Conservation (phyloP, 2,329 filamentous ascomycete genomes). For the Chaetomium globosum region DNA sequence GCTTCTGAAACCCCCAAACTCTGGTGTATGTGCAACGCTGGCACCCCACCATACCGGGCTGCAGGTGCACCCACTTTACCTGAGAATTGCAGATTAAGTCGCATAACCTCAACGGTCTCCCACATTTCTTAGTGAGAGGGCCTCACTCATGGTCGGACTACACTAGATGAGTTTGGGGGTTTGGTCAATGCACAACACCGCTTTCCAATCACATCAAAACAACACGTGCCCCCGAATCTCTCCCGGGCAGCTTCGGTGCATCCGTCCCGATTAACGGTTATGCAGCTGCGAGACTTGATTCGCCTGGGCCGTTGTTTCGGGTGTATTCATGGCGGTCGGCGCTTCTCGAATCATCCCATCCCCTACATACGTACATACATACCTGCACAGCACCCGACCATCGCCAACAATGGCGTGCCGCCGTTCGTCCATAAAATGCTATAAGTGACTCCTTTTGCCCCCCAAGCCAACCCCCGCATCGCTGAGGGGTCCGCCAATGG, state of each 20-base stretch:
- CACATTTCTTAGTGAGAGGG: conserved; percentile 8
- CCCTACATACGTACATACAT: no score
- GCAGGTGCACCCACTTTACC: conserved; percentile 28
- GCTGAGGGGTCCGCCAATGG: not conserved
- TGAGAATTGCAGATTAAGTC: conserved; percentile 30
- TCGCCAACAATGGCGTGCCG: not conserved
- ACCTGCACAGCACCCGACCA: no score
- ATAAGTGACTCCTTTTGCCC: not conserved
- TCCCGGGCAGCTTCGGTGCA: conserved; percentile 20
- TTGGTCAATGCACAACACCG: conserved; percentile 30
- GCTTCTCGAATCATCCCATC: not conserved
- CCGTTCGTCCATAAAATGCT: conserved; percentile 1
- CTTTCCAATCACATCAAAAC: conserved; percentile 29
- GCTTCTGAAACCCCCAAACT: conserved; percentile 32
- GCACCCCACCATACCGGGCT: conserved; percentile 24
- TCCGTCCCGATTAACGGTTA: conserved; percentile 26
- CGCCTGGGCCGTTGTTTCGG: conserved; percentile 21
- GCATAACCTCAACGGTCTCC: conserved; percentile 19
- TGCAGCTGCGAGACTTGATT: conserved; percentile 32
- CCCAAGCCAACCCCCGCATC: conserved; percentile 18
- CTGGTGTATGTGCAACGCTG: not conserved
- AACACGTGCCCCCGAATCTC: conserved; percentile 25
- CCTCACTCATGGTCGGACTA: conserved; percentile 11
- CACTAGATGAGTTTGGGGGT: conserved; percentile 17
- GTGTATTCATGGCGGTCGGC: not conserved